These are phyloP conservation scores for Barnettozyma vustinii DNA, from an alignment of 805 yeast species.

Conservation along the genomic window DNA sequence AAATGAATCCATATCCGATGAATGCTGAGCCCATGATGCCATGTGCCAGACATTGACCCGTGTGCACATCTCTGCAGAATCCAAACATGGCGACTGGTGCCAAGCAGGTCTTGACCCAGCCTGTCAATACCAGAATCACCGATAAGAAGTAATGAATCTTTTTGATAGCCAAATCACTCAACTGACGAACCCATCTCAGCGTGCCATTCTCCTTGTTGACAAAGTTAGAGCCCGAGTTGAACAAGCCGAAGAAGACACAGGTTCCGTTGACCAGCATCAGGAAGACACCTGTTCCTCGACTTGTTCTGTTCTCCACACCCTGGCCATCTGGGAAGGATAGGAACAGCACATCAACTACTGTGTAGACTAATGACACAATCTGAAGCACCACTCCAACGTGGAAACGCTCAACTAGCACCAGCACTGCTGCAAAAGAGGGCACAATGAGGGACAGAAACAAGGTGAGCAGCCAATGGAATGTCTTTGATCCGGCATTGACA, in stretches of 20 bases:
- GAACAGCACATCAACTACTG: conserved; percentile 50
- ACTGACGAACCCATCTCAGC: conserved; percentile 27
- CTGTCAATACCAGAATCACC: conserved; percentile 43
- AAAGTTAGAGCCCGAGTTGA: conserved; percentile 47
- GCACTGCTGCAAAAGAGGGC: conserved; percentile 52
- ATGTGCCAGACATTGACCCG: conserved; percentile 96
- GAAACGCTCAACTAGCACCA: conserved; percentile 48
- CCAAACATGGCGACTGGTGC: conserved; percentile 84
- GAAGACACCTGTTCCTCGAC: conserved; percentile 66
- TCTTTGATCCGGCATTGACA: conserved; percentile 44
- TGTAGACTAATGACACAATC: conserved; percentile 41
- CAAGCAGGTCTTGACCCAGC: conserved; percentile 76
- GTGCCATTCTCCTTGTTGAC: conserved; percentile 14
- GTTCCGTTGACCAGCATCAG: conserved; percentile 41
- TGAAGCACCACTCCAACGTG: conserved; percentile 44
- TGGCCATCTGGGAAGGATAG: conserved; percentile 59
- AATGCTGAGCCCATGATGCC: conserved; percentile 96
- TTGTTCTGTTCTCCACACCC: conserved; percentile 62
- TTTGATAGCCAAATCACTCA: conserved; percentile 33
- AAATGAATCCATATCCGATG: conserved; percentile 69
- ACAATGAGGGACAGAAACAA: conserved; percentile 41
- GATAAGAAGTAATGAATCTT: conserved; percentile 42
- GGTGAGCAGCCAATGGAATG: conserved; percentile 62
- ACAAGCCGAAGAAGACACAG: conserved; percentile 48
- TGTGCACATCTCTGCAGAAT: conserved; percentile 75